A percentile compares a stretch with the other conserved stretches of the same genome.
These are phyloP conservation scores for Phialophora verrucosa DNA, from an alignment of 2,329 filamentous ascomycete species.

Conservation along the genomic window DNA sequence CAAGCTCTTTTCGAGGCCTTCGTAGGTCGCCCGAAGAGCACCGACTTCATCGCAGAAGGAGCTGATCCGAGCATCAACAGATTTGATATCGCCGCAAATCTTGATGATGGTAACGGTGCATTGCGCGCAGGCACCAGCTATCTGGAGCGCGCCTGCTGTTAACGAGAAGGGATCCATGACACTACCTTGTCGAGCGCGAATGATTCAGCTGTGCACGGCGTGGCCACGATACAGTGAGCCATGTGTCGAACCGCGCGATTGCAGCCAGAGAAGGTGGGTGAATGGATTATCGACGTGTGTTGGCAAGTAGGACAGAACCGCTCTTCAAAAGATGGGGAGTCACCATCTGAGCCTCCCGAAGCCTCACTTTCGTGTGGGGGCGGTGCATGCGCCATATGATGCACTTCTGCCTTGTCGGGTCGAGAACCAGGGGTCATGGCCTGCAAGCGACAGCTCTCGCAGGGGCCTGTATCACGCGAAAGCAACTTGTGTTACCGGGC, in stretches of 20 bases:
- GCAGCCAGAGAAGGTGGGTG: not conserved
- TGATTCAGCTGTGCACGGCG: not conserved
- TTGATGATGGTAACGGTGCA: conserved; percentile 37
- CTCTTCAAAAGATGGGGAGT: not conserved
- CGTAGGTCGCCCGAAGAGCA: conserved; percentile 34
- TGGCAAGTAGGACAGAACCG: conserved; percentile 5
- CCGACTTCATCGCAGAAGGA: conserved; percentile 36
- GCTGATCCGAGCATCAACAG: conserved; percentile 35
- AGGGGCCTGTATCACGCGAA: no score
- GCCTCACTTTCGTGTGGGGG: conserved; percentile 44
- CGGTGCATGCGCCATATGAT: conserved; percentile 16
- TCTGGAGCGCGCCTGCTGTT: conserved; percentile 30
- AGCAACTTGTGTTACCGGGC: not conserved
- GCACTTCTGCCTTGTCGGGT: not conserved
- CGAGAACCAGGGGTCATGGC: not conserved
- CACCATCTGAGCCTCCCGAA: conserved; percentile 44
- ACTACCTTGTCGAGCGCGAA: not conserved
- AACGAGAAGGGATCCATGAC: conserved; percentile 35
- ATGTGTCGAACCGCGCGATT: not conserved
- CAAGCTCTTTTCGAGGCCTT: conserved; percentile 34
- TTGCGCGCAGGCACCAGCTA: conserved; percentile 33
- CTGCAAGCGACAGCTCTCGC: not conserved
- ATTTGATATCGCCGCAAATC: conserved; percentile 34
- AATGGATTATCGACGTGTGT: not conserved
- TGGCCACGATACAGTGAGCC: not conserved